Evolutionary conservation across 1,284 basidiomycete species (phyloP).

Genomic region (Omphalotus olearius): DNA sequence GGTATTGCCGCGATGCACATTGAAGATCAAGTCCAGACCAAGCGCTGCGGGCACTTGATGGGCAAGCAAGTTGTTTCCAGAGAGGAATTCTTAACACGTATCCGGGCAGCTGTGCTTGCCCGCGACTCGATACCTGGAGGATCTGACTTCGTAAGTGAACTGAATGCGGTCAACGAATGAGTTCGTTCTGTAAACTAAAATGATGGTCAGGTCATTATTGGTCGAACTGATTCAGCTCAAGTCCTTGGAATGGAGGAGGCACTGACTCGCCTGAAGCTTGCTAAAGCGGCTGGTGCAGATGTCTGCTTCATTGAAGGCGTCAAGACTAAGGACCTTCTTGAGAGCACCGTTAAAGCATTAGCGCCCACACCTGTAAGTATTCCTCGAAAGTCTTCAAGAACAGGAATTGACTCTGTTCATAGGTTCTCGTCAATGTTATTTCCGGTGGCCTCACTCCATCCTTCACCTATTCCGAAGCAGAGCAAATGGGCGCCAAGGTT

Average conservation of each 20-base stretch:
- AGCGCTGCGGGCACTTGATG: conserved; percentile 78
- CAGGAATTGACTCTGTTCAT: conserved; percentile 3
- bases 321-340: conserved; percentile 61
- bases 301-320: conserved; percentile 86
- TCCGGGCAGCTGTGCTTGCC: conserved; percentile 73
- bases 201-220: conserved; percentile 62
- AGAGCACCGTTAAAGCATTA: conserved; percentile 58
- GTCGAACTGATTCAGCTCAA: conserved; percentile 79
- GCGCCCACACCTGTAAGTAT: conserved; percentile 60
- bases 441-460: conserved; percentile 73
- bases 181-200: background rate
- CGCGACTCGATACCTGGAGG: conserved; percentile 66
- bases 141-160: conserved; percentile 55
- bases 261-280: conserved; percentile 61
- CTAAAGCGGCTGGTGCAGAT: conserved; percentile 73
- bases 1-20: conserved; percentile 79
- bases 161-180: background rate
- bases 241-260: conserved; percentile 75
- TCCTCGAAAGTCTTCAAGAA: background rate
- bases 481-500: conserved; percentile 67
- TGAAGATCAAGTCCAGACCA: conserved; percentile 81
- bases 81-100: conserved; percentile 72
- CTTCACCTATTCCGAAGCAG: conserved; percentile 65
- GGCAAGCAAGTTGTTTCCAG: conserved; percentile 75
- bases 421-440: conserved; percentile 73